phyloP scores from a whole-genome alignment of 2,329 filamentous ascomycete genomes.

The Cryphonectria radicalis region DNA sequence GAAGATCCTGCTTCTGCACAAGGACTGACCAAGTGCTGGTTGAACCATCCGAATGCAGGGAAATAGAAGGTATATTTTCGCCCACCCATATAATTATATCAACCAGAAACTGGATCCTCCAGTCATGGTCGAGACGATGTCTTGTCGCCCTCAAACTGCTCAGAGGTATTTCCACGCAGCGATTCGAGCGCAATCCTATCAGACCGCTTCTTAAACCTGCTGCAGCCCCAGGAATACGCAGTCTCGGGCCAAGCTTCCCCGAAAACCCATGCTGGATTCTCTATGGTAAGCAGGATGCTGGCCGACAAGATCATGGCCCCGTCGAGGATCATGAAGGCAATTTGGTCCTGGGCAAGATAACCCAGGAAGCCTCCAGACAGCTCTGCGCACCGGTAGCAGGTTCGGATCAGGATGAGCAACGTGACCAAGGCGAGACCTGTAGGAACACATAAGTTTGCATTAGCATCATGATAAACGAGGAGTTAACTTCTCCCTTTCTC shows the following conservation, averaged over 20 bases:
- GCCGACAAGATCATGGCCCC: constrained; percentile 51
- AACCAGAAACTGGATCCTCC: neutral
- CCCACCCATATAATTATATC: neutral
- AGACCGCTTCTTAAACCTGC: neutral
- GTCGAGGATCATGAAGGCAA: constrained; percentile 48
- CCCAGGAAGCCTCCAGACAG: constrained; percentile 57
- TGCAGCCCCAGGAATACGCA: neutral
- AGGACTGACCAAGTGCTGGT: neutral
- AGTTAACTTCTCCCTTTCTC: too few relatives aligned
- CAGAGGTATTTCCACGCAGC: constrained; percentile 2
- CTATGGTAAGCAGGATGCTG: constrained; percentile 35
- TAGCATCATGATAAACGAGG: neutral
- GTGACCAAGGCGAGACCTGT: constrained; percentile 40
- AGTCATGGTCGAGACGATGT: neutral
- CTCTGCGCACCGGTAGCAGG: constrained; percentile 60
- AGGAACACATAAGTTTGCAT: neutral
- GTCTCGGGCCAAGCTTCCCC: constrained; percentile 4
- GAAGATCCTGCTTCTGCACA: neutral
- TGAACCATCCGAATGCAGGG: neutral
- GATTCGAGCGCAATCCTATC: constrained; percentile 11
- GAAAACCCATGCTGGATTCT: constrained; percentile 9
- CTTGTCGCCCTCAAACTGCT: neutral
- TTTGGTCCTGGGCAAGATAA: constrained; percentile 48
- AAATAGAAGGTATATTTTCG: neutral
- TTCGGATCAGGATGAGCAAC: constrained; percentile 54